Evolutionary conservation across 2,329 filamentous ascomycete genomes (phyloP), one percentile per base, ranked within the genome.

Genomic region (Plectosphaerella plurivora): DNA sequence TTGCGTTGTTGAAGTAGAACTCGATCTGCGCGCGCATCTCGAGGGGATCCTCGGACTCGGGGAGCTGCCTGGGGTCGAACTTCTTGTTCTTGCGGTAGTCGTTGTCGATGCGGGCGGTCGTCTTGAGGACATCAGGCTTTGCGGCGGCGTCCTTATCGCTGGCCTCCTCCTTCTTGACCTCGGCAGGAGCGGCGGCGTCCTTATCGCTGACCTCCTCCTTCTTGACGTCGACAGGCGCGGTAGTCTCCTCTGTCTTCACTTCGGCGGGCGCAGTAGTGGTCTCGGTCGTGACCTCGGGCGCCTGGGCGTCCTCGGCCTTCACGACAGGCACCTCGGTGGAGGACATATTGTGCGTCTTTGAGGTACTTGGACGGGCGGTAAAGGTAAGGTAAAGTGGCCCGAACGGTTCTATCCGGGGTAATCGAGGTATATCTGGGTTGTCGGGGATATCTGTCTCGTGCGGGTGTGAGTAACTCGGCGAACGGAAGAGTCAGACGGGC

Each of bases 1-100:
- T 97, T 64, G 87, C 89, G 69, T 95, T 89, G 63, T 89, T 89
- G 73, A 97, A 96, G 79, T 97, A 97, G 72, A 96, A 97, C 68
- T 97, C 91, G 62, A 89, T 88, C 79, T 95, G 92, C 65, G 87
- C 87, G 68, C 90, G 87, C 63, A 97, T 96, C 71, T 88, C 82
- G 22, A 77, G 78, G 2, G 88, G 88, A 68, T 97, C 89, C 61
- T 88, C 84, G 22, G 86, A 87, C 65, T 90, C 86, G 50, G 84
- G 74, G 58, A 83, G 81, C 36, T 76, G 69, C 47, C 83, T 84
- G 48, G 89, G 79, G 63, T 91, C 86, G 53, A 86, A 89, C 70
- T 89, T 90, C 69, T 78, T 77, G 60, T 87, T 87, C 60, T 83
- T 82, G 59, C 67, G 62, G 54, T 63, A 65, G 59, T 74, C 66